A percentile compares a stretch with the other conserved stretches of the same genome.
Evolutionary conservation across 495 filamentous ascomycete species (phyloP).

Genomic region (Tuber microsphaerosporum): DNA sequence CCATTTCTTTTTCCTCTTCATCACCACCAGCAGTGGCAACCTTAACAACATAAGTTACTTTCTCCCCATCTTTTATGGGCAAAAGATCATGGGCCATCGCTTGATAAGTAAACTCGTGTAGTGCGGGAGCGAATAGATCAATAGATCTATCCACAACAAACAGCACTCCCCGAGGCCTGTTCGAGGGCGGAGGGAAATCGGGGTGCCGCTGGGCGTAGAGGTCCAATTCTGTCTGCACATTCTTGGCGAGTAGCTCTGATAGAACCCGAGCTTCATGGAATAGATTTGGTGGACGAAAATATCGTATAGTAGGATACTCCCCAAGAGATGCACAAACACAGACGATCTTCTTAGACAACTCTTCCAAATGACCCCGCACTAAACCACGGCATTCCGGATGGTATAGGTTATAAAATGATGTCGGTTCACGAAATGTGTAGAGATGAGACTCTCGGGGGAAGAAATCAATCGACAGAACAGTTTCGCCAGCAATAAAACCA

Average conservation of each 20-base stretch:
- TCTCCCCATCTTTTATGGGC: slow-evolving; percentile 77
- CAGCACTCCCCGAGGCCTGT: slow-evolving; percentile 72
- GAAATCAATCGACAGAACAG: slow-evolving; percentile 74
- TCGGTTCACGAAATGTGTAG: slow-evolving; percentile 85
- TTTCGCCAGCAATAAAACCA: slow-evolving; percentile 64
- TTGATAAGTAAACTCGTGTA: slow-evolving; percentile 98
- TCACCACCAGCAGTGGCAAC: slow-evolving; percentile 64
- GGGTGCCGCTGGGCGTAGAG: slow-evolving; percentile 70
- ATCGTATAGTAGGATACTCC: slow-evolving; percentile 67
- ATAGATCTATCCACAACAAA: slow-evolving; percentile 86
- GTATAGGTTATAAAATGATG: slow-evolving; percentile 86
- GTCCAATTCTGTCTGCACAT: slow-evolving; percentile 84
- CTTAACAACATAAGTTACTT: slow-evolving; percentile 59
- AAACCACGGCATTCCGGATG: slow-evolving; percentile 83
- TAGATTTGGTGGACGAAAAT: slow-evolving; percentile 67
- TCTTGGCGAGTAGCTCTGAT: slow-evolving; percentile 79
- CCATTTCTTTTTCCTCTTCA: slow-evolving; percentile 80
- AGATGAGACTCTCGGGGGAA: slow-evolving; percentile 86
- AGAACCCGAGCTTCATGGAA: slow-evolving; percentile 81
- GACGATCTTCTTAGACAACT: slow-evolving; percentile 70
- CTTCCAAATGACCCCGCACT: slow-evolving; percentile 69
- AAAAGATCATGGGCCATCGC: slow-evolving; percentile 94
- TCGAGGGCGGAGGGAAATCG: slow-evolving; percentile 74
- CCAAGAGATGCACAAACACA: slow-evolving; percentile 44
- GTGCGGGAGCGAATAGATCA: slow-evolving; percentile 75